Conservation (phyloP, 208 protist species). For the Wallacemonas sp. region DNA sequence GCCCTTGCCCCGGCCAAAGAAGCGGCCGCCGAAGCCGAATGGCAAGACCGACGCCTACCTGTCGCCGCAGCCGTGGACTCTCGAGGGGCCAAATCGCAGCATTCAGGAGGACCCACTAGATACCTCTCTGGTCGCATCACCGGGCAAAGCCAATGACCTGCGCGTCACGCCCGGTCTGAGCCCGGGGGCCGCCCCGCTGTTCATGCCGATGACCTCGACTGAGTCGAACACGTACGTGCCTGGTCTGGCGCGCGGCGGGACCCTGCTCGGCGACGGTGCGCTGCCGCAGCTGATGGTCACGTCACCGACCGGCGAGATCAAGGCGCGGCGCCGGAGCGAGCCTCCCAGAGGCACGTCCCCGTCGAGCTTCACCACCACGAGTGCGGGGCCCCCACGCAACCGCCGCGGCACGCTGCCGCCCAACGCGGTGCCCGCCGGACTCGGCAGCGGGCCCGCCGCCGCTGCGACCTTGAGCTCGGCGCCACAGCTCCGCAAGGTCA, state of each 20-base stretch:
- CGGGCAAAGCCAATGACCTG: neutral
- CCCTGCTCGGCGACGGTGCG: neutral
- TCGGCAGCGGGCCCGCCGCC: neutral
- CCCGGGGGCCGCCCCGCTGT: neutral
- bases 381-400: neutral
- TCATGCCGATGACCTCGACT: neutral
- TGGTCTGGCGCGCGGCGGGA: neutral
- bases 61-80: conserved; percentile 6
- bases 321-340: neutral
- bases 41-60: conserved; percentile 6
- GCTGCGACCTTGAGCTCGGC: neutral
- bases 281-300: conserved; percentile 7
- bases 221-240: neutral
- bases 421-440: neutral
- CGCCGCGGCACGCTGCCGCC: conserved; percentile 7
- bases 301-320: neutral
- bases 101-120: conserved; percentile 3
- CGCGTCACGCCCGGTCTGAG: neutral
- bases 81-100: conserved; percentile 1
- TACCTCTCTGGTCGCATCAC: neutral
- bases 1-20: neutral
- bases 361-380: too few species aligned
- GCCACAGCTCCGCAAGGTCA: conserved; percentile 1
- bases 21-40: neutral
- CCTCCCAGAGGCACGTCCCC: too few species aligned